phyloP scores from a whole-genome alignment of 2,329 filamentous ascomycete genomes.

The Diplodia sapinea region DNA sequence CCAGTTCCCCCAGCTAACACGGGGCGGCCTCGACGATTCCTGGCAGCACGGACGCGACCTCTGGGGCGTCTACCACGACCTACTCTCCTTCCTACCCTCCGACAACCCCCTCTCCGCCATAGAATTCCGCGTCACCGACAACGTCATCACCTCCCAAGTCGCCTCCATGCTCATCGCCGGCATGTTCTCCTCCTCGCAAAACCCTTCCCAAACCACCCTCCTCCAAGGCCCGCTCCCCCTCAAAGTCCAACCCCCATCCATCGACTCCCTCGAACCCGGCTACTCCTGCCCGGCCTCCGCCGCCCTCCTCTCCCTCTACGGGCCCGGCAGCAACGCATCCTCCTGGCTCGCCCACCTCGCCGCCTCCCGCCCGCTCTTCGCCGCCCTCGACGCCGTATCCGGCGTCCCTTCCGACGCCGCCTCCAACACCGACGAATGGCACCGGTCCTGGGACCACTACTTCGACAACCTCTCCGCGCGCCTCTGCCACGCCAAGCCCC shows the following conservation, averaged over 20 bases:
- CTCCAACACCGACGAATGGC: constrained; percentile 64
- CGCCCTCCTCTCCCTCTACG: constrained; percentile 52
- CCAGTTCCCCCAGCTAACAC: constrained; percentile 81
- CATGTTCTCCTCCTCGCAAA: constrained; percentile 61
- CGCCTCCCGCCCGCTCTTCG: constrained; percentile 61
- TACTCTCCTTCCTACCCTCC: constrained; percentile 68
- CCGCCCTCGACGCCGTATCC: constrained; percentile 69
- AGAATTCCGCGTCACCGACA: constrained; percentile 77
- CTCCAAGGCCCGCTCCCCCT: constrained; percentile 41
- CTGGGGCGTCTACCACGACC: constrained; percentile 74
- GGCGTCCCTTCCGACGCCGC: constrained; percentile 61
- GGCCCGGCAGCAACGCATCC: constrained; percentile 51
- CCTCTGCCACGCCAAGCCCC: constrained; percentile 74
- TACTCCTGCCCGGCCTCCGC: constrained; percentile 68
- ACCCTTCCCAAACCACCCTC: constrained; percentile 33
- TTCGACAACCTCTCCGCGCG: constrained; percentile 82
- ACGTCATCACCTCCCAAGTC: constrained; percentile 81
- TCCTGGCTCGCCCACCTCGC: constrained; percentile 70
- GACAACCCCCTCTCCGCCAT: constrained; percentile 47
- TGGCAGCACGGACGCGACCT: constrained; percentile 78
- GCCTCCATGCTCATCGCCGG: constrained; percentile 75
- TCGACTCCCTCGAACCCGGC: constrained; percentile 76
- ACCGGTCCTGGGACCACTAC: constrained; percentile 78
- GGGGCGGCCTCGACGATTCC: constrained; percentile 73
- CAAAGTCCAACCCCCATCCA: constrained; percentile 57